Conservation (phyloP, 73 alveolate species). For the Uronychia setigera region DNA sequence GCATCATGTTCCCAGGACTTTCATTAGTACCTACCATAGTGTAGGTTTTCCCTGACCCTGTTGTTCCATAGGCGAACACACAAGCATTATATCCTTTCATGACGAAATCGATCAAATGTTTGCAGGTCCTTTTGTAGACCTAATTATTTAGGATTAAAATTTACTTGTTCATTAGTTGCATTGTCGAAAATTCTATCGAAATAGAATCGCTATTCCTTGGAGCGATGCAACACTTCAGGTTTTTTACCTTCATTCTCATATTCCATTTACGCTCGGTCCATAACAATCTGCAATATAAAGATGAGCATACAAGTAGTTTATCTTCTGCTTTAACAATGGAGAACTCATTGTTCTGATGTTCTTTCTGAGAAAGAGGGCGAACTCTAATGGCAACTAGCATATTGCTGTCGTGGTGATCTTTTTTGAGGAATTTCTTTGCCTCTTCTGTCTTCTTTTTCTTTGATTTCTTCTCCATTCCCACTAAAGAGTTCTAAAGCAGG, state of each 20-base stretch:
- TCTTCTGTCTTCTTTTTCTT: conserved; percentile 17
- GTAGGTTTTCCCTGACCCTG: conserved; percentile 98
- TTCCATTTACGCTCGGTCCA: conserved; percentile 77
- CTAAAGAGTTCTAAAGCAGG: too few relatives aligned
- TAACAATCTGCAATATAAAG: conserved; percentile 44
- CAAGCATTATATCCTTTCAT: conserved; percentile 93
- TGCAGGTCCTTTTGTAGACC: conserved; percentile 81
- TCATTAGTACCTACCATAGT: conserved; percentile 95
- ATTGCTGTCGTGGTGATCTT: conserved; percentile 74
- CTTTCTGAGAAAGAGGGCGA: conserved; percentile 90
- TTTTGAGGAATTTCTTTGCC: conserved; percentile 37
- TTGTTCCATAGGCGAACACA: conserved; percentile 97
- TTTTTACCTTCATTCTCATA: conserved; percentile 75
- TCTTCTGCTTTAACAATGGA: conserved; percentile 70
- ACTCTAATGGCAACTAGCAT: conserved; percentile 95
- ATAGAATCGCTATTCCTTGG: conserved; percentile 78
- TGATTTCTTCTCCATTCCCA: conserved; percentile 10
- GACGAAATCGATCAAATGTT: conserved; percentile 82
- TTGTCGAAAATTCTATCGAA: conserved; percentile 80
- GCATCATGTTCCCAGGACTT: conserved; percentile 89
- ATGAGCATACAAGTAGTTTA: conserved; percentile 56
- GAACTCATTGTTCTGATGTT: conserved; percentile 39
- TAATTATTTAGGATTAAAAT: background rate
- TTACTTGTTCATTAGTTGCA: conserved; percentile 50
- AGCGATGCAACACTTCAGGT: conserved; percentile 81